Base-by-base conservation (phyloP, 345 rosid species). In the Diplotaxis tenuifolia region DNA sequence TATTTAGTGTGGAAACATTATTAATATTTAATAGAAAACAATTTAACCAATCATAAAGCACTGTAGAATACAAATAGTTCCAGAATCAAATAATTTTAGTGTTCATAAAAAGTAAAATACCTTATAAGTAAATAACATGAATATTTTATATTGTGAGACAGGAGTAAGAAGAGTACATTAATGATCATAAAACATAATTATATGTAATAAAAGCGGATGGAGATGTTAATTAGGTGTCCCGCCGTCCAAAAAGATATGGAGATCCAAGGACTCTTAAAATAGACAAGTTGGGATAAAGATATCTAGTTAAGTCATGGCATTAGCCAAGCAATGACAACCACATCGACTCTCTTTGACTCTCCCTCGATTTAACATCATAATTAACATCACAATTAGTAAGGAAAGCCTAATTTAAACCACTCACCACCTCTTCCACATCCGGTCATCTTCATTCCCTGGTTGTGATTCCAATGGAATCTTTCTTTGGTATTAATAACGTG, bases 241-340 rank as follows among this genome's bases (percentile, higher is more conserved):
- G 70, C 70, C 70, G 76, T 72, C 70, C 76, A 73, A 56, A 73
- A 57, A 60, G 65, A 29, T 65, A 23, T 29, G 65, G 59, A 45
- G 34, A 66, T 66, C 50, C 72, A 4, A 68, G 27, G 72, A 57
- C 28, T 16, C 72, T 50, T 50, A 28, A 66, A 68, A 68, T 69
- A 69, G 64, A 68, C 31, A 57, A 65, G 58, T 56, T 73, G 64
- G 64, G 76, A 38, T 63, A 63, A 63, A 72, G 70, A 63, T 53
- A 32, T 49, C 14, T 61, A 42, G 55, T 56, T 45, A n/a, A 45
- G 50, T n/a, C 18, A 45, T n/a, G 50, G 50, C 50, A 45, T 6
- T 45, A 45, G 31, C 73, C 78, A 74, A 59, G 55, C 77, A 65
- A 11, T 22, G 32, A 73, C 9, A 56, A 73, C 65, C 77, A 73